phyloP scores from a whole-genome alignment of 768 basidiomycete genomes.

The Rhizopogon roseolus region DNA sequence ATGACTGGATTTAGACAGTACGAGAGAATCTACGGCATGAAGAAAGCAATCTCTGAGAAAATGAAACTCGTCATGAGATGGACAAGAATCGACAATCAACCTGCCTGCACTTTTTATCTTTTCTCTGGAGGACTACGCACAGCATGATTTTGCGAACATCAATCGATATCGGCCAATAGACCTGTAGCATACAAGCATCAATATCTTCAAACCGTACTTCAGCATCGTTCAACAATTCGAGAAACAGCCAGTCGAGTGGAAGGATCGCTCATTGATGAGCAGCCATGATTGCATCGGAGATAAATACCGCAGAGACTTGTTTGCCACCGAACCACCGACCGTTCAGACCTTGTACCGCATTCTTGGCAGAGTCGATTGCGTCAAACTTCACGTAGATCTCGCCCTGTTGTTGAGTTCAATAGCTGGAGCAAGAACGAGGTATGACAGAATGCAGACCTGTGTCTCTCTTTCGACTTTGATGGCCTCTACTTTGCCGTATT shows the following conservation, averaged over 20 bases:
- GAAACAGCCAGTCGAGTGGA: constrained; percentile 19
- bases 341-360: constrained; percentile 85
- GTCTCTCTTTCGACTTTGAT: constrained; percentile 95
- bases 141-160: constrained; percentile 25
- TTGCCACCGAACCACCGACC: constrained; percentile 97
- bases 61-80: constrained; percentile 22
- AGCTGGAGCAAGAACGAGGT: neutral
- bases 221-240: constrained; percentile 19
- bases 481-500: constrained; percentile 82
- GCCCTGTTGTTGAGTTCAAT: constrained; percentile 51
- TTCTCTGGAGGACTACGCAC: constrained; percentile 25
- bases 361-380: constrained; percentile 70
- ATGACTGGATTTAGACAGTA: constrained; percentile 2
- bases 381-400: constrained; percentile 97
- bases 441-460: constrained; percentile 51
- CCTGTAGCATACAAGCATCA: constrained; percentile 29
- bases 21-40: constrained; percentile 23
- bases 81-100: constrained; percentile 28
- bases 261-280: constrained; percentile 62
- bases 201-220: constrained; percentile 22
- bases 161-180: constrained; percentile 17
- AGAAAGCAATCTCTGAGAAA: constrained; percentile 28
- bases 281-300: constrained; percentile 92
- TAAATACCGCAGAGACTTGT: constrained; percentile 82
- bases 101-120: constrained; percentile 31